Evolutionary conservation across 352 stramenopile species (phyloP), one percentile per base, ranked within the genome.

Genomic region (Globisporangium paroecandrum): DNA sequence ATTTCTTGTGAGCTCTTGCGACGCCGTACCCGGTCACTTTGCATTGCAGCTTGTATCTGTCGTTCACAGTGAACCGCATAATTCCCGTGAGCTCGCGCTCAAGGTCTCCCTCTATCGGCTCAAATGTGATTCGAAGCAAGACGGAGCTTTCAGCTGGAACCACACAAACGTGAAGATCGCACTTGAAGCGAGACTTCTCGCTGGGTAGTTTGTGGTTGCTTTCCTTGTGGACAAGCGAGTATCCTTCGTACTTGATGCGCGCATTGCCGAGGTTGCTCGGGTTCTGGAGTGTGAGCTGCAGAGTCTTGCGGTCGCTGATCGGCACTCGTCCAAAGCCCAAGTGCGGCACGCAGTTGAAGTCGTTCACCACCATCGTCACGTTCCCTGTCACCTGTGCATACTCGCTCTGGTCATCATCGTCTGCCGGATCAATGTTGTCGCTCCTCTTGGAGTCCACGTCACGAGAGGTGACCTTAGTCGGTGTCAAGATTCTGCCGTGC

Each of bases 191-290:
- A 34, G 59, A 20, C 43, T 75, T 77, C 4, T 66, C 71, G 51
- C 68, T 58, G 7, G 73, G 67, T 27, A 64, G 34, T 46, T 41
- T 65, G 29, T 27, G 43, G 8, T 43, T 54, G 61, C 65, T 29
- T 51, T 58, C 51, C 13, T 54, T 68, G 9, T 43, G 73, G n/a
- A 74, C 55, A 20, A 91, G 70, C 2, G 67, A 22, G 68, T 87
- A 89, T 8, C 85, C 83, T 66, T 91, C 83, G 57, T 89, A 89
- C 58, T 91, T 88, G 53, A 94, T 69, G 24, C 82, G 78, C 8
- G 79, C 83, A 58, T 85, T 87, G 25, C 80, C 77, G 25, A 76
- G 34, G 22, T 89, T 80, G 64, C 75, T 89, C 7, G 84, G 69
- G 43, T 94, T 94, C 64, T 73, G 57, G 20, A 94, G 66, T 6